Base-by-base conservation (phyloP, 176 grass and related monocot genomes). In the Phoenix dactylifera region DNA sequence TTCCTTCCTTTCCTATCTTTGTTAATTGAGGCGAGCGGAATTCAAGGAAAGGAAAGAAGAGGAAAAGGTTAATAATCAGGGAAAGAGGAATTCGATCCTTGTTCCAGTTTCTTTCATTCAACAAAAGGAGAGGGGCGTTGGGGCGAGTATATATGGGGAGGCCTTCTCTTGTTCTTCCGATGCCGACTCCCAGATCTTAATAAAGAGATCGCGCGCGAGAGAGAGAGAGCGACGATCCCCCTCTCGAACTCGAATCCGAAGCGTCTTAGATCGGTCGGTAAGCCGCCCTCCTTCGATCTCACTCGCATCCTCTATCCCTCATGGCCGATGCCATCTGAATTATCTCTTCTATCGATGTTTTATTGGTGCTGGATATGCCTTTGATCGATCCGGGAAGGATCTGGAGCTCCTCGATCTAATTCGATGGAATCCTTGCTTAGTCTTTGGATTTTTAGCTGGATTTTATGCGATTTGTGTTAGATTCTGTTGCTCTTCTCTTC, bases 101-200 rank as follows among this genome's bases (percentile, higher is more conserved):
- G 9, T 24, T 57, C 55, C 49, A 4, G 18, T 24, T 55, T 28
- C 57, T 65, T 18, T 55, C 50, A 16, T 62, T 5, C 6, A 71
- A 58, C 48, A 12, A 39, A 58, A 59, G 35, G 55, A 72, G 18
- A 28, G 32, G 17, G 26, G 51, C 19, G 19, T 19, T 18, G 49
- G 50, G 20, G 28, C 7, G 10, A 44, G 35, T 14, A 50, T 26
- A 24, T 63, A 19, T 52, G 19, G 28, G 22, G 19, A 49, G 22
- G 24, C 61, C 50, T 49, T 24, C 22, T 22, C 15, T 39, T 32
- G 58, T 60, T 60, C 69, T 30, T 67, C 67, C 58, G 73, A 73
- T 74, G 59, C 60, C 65, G 65, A 58, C 70, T 67, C 74, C 77
- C 72, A 80, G 82, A 85, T 85, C 77, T 81, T 86, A 61, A 74